phyloP scores from a whole-genome alignment of 192 early-diverging fungal species.

The Coemansia sp. region DNA sequence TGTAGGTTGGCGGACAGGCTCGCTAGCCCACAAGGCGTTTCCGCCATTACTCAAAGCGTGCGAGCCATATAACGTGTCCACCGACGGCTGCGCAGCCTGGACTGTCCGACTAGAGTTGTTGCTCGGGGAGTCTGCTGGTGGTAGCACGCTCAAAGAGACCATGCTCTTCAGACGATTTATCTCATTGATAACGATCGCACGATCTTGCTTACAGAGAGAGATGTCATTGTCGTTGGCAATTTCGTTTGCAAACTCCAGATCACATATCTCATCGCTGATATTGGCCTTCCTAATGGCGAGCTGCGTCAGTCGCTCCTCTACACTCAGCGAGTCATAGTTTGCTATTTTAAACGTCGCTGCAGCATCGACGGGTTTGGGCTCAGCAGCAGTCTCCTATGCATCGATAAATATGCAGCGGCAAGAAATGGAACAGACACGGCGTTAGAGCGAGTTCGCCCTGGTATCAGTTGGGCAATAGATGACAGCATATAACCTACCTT shows the following conservation, averaged over 20 bases:
- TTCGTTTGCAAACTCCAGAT: slow-evolving; percentile 52
- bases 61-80: background rate
- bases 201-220: slow-evolving; percentile 38
- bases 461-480: background rate
- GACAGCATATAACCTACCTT: background rate
- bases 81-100: background rate
- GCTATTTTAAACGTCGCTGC: background rate
- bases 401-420: background rate
- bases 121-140: background rate
- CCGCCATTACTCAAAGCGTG: background rate
- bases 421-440: background rate
- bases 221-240: slow-evolving; percentile 45
- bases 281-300: slow-evolving; percentile 46
- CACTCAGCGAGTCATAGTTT: background rate
- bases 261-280: slow-evolving; percentile 52
- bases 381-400: background rate
- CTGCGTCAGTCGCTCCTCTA: slow-evolving; percentile 17
- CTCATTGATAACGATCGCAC: slow-evolving; percentile 40
- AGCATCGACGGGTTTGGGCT: background rate
- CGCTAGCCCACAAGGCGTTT: background rate
- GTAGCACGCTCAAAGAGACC: background rate
- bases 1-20: background rate
- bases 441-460: background rate
- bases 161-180: slow-evolving; percentile 18
- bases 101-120: background rate